Percentiles rank a stretch among this genome's conserved stretches.
Evolutionary conservation across 148 eudicot species (phyloP).

Genomic region (Simmondsia chinensis): DNA sequence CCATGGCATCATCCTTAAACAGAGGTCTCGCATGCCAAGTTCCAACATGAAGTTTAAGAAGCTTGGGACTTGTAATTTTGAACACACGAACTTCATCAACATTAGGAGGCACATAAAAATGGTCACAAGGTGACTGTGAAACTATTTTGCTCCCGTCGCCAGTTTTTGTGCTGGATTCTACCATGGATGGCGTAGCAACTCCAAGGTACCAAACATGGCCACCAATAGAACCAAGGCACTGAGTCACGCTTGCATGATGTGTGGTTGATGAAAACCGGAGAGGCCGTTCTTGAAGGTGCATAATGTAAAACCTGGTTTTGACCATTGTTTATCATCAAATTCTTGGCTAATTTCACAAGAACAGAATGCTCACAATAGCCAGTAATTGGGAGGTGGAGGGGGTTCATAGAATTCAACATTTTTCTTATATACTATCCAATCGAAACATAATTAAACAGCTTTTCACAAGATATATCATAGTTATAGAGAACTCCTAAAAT

Average conservation of each 20-base stretch:
- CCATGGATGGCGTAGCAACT: constrained; percentile 71
- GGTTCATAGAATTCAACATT: too few species aligned
- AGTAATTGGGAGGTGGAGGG: too few species aligned
- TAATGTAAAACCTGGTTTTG: constrained; percentile 68
- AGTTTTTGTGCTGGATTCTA: constrained; percentile 28
- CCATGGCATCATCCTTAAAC: constrained; percentile 44
- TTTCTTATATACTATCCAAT: too few species aligned
- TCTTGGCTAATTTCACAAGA: too few species aligned
- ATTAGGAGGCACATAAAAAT: constrained; percentile 64
- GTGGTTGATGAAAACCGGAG: constrained; percentile 67
- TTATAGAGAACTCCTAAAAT: too few species aligned
- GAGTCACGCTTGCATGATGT: constrained; percentile 88
- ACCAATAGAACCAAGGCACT: constrained; percentile 81
- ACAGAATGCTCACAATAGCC: too few species aligned
- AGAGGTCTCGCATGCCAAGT: constrained; percentile 99
- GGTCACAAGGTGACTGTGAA: constrained; percentile 53
- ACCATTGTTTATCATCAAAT: too few species aligned
- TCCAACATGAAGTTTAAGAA: constrained; percentile 68
- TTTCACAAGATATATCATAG: too few species aligned
- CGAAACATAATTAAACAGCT: too few species aligned
- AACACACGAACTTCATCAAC: constrained; percentile 63
- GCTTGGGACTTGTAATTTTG: constrained; percentile 59
- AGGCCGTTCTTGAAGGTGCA: constrained; percentile 53
- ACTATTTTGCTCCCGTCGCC: constrained; percentile 21
- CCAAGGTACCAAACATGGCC: constrained; percentile 86